phyloP scores from a whole-genome alignment of 768 basidiomycete species.

The Russula brevipes region DNA sequence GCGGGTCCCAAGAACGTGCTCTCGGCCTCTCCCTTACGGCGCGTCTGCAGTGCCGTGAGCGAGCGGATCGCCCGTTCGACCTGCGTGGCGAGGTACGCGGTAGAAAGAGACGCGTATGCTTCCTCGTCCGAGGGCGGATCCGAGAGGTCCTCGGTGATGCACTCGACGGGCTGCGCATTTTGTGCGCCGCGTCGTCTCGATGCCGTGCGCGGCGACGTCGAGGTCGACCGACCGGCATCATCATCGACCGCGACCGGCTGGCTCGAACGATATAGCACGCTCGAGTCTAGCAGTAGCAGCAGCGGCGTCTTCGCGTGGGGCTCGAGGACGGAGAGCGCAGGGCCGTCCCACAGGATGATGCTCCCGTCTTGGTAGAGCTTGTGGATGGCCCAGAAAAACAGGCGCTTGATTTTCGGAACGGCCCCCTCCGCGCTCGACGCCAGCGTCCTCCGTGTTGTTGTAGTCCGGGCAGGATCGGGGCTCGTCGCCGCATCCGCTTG shows the following conservation, averaged over 20 bases:
- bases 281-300: conserved; percentile 4
- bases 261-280: conserved; percentile 46
- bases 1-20: conserved; percentile 12
- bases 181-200: not conserved
- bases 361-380: conserved; percentile 67
- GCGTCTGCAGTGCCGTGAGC: conserved; percentile 28
- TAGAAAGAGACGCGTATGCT: conserved; percentile 58
- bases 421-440: conserved; percentile 4
- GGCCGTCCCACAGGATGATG: conserved; percentile 69
- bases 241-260: conserved; percentile 23
- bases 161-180: conserved; percentile 35
- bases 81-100: conserved; percentile 42
- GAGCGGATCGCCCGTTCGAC: conserved; percentile 44
- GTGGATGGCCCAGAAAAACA: conserved; percentile 61
- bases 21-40: conserved; percentile 8
- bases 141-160: conserved; percentile 47
- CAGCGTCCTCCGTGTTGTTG: conserved; percentile 14
- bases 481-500: conserved; percentile 37
- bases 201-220: conserved; percentile 26
- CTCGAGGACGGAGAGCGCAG: conserved; percentile 37
- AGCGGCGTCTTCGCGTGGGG: not conserved
- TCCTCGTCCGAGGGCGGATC: conserved; percentile 60
- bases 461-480: not conserved
- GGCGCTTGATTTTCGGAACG: conserved; percentile 51
- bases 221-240: conserved; percentile 14